Percentiles rank a stretch among this genome's conserved stretches.
Evolutionary conservation across 2,329 filamentous ascomycete genomes (phyloP).

Genomic region (Alternaria metachromatica): DNA sequence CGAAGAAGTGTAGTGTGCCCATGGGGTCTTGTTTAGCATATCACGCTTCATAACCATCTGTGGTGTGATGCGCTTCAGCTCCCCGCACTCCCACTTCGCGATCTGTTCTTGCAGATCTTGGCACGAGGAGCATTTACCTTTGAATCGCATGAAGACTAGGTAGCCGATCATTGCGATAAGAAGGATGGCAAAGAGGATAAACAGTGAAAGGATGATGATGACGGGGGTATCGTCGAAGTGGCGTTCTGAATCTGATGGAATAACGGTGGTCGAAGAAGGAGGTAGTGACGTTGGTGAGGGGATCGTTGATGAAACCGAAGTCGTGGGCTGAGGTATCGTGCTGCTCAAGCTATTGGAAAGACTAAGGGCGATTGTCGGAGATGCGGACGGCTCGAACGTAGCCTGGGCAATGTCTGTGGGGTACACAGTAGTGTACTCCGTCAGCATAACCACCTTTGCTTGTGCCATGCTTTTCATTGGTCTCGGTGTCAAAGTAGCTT

Average conservation of each 20-base stretch:
- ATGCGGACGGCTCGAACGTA: neutral
- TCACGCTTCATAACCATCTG: conserved; percentile 10
- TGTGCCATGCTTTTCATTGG: neutral
- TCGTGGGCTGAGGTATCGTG: neutral
- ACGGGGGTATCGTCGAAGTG: conserved; percentile 11
- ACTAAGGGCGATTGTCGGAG: neutral
- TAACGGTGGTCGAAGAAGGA: neutral
- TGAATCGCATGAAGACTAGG: conserved; percentile 10
- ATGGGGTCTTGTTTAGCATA: neutral
- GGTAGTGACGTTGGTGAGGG: neutral
- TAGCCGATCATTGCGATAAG: conserved; percentile 1
- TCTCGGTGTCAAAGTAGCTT: neutral
- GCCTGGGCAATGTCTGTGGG: neutral
- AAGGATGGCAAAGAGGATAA: conserved; percentile 5
- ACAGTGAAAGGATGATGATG: neutral
- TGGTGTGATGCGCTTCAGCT: conserved; percentile 14
- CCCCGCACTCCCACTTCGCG: conserved; percentile 14
- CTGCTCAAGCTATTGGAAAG: neutral
- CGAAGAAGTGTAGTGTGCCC: neutral
- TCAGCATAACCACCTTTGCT: neutral
- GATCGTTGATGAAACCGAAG: neutral
- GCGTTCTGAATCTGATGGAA: neutral
- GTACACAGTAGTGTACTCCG: conserved; percentile 5
- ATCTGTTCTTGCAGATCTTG: conserved; percentile 3
- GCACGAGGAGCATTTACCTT: conserved; percentile 15